Evolutionary conservation across 805 yeast genomes (phyloP), one percentile per base, ranked within the genome.

Genomic region (Kazachstania africana): DNA sequence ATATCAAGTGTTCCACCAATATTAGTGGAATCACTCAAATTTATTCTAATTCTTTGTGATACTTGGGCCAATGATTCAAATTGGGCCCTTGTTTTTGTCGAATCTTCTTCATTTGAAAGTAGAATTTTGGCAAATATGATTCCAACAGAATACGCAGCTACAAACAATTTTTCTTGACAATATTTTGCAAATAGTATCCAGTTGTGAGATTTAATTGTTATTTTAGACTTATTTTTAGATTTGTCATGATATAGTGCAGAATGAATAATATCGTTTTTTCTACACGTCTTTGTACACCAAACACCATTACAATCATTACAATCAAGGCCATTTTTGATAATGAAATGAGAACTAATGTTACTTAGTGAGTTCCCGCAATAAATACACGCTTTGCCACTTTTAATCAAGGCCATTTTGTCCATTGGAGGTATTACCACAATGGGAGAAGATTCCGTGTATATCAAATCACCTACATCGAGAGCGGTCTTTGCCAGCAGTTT

Each of bases 211-310:
- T 63, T 56, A 24, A 73, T 56, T n/a, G 42, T 36, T 29, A 40
- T 42, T n/a, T n/a, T n/a, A 23, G 60, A 63, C 26, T 47, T 37
- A 31, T 36, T 36, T 52, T 36, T 37, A 12, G 31, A 57, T 8
- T 63, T 47, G 32, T 60, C 60, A 48, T 83, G 93, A 48, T 75
- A 74, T 34, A 77, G 59, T 3, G 63, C 51, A 1, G 58, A 55
- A 49, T 83, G 94, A 6, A 68, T 50, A 12, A 53, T 45, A 43
- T 76, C 76, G 14, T 40, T 39, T 35, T 64, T 66, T 44, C 75
- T 73, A 59, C 94, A 82, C 8, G 49, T 52, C 29, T 56, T 60
- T 5, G 75, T 66, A 53, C 94, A 82, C 88, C 91, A 82, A 29
- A 74, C 59, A 31, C 73, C 78, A 6, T 65, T 52, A 43, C 88